These are phyloP conservation scores for Lineolata rhizophorae DNA, from an alignment of 495 filamentous ascomycete genomes.

Conservation along the genomic window DNA sequence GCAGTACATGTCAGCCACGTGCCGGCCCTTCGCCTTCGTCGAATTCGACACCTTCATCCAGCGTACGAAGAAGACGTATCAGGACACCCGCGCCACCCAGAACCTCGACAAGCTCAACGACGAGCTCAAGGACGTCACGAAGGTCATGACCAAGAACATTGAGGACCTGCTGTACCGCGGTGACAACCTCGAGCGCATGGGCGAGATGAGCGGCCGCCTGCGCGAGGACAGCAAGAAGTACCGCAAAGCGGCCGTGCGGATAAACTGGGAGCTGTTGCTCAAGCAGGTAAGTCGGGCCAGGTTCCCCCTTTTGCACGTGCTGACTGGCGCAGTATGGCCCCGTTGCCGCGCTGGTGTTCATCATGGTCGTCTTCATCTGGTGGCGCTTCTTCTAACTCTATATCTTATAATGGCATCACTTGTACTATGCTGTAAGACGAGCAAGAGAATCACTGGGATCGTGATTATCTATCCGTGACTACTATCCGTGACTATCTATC, in stretches of 20 bases:
- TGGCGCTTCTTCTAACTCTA: slow-evolving; percentile 74
- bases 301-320: background rate
- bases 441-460: too few relatives aligned
- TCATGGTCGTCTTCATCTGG: slow-evolving; percentile 72
- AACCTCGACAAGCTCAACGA: slow-evolving; percentile 85
- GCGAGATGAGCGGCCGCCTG: slow-evolving; percentile 68
- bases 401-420: too few relatives aligned
- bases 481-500: too few relatives aligned
- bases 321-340: slow-evolving; percentile 49
- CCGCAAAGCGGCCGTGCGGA: slow-evolving; percentile 71
- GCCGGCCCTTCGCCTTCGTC: slow-evolving; percentile 88
- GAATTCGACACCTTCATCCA: slow-evolving; percentile 96
- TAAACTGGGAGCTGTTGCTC: slow-evolving; percentile 92
- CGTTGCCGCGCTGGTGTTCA: slow-evolving; percentile 51
- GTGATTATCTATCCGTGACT: too few relatives aligned
- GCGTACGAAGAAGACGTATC: slow-evolving; percentile 82
- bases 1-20: slow-evolving; percentile 48
- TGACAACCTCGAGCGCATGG: slow-evolving; percentile 93
- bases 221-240: slow-evolving; percentile 91
- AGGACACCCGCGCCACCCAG: slow-evolving; percentile 65
- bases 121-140: slow-evolving; percentile 90
- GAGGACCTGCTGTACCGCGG: slow-evolving; percentile 92
- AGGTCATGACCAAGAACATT: slow-evolving; percentile 99
- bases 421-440: too few relatives aligned
- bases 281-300: slow-evolving; percentile 44